Percentiles rank a stretch among this genome's conserved stretches.
Evolutionary conservation across 768 basidiomycete genomes (phyloP).

Genomic region (Glaciozyma antarctica): DNA sequence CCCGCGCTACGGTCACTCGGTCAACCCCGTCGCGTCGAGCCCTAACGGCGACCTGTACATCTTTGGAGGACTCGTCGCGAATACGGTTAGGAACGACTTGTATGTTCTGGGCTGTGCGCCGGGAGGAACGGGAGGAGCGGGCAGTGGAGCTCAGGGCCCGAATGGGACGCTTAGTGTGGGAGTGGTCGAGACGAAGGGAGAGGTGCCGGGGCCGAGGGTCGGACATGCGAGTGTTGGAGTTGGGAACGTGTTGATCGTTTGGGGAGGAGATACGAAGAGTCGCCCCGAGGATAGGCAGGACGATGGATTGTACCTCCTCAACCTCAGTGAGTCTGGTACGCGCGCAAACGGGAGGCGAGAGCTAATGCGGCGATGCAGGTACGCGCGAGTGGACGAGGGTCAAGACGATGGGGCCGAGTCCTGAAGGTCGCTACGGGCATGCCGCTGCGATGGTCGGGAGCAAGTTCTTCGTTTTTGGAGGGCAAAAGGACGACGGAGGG

Average conservation of each 20-base stretch:
- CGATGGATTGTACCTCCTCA: conserved; percentile 84
- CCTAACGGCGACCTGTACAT: conserved; percentile 83
- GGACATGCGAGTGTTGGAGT: conserved; percentile 94
- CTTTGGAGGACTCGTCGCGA: conserved; percentile 91
- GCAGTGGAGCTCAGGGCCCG: conserved; percentile 38
- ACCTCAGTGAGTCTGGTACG: conserved; percentile 58
- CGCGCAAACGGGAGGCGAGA: neutral
- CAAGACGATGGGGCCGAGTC: conserved; percentile 61
- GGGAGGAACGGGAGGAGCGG: neutral
- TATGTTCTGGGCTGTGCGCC: conserved; percentile 57
- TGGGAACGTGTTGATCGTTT: conserved; percentile 88
- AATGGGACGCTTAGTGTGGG: conserved; percentile 67
- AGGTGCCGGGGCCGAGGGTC: conserved; percentile 79
- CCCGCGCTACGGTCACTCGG: conserved; percentile 89
- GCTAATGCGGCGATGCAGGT: conserved; percentile 45
- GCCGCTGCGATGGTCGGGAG: conserved; percentile 85
- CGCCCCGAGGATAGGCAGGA: conserved; percentile 67
- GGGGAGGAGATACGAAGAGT: conserved; percentile 91
- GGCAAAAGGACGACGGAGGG: conserved; percentile 67
- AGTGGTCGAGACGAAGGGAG: conserved; percentile 76
- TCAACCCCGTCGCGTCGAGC: conserved; percentile 56
- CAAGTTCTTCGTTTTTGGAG: conserved; percentile 90
- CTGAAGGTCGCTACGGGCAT: conserved; percentile 88
- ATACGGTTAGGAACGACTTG: conserved; percentile 80
- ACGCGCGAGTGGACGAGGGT: conserved; percentile 93